Evolutionary conservation across 768 basidiomycete genomes (phyloP).

Genomic region (Phylloporus sp.): DNA sequence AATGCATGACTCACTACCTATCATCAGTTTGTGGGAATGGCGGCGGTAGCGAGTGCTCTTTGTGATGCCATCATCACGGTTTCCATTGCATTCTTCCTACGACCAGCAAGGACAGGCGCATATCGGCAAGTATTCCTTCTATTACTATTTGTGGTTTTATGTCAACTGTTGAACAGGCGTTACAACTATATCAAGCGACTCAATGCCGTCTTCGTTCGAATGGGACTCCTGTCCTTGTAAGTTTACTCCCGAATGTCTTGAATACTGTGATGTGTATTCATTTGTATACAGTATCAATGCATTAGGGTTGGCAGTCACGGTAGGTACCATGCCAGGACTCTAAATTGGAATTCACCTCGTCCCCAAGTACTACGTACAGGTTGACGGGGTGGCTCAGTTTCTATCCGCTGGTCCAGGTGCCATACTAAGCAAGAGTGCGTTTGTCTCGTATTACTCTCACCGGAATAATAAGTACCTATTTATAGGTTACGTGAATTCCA

Average conservation of each 20-base stretch:
- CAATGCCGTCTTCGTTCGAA: slow-evolving; percentile 13
- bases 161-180: background rate
- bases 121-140: slow-evolving; percentile 10
- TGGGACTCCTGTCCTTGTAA: slow-evolving; percentile 20
- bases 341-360: background rate
- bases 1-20: background rate
- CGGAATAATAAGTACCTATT: background rate
- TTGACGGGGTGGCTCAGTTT: background rate
- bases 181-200: slow-evolving; percentile 11
- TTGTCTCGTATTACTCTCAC: background rate
- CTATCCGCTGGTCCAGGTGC: slow-evolving; percentile 8
- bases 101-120: slow-evolving; percentile 5
- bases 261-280: background rate
- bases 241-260: background rate
- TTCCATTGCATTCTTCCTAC: no score
- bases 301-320: slow-evolving; percentile 8
- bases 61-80: no score
- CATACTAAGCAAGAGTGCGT: slow-evolving; percentile 18
- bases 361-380: slow-evolving; percentile 18
- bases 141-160: background rate
- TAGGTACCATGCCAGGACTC: background rate
- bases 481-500: slow-evolving; percentile 24
- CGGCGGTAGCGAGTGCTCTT: slow-evolving; percentile 9
- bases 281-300: slow-evolving; percentile 7
- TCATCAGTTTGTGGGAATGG: slow-evolving; percentile 1